Evolutionary conservation across 2,329 filamentous ascomycete species (phyloP), one percentile per base, ranked within the genome.

Genomic region (Aplosporella prunicola): DNA sequence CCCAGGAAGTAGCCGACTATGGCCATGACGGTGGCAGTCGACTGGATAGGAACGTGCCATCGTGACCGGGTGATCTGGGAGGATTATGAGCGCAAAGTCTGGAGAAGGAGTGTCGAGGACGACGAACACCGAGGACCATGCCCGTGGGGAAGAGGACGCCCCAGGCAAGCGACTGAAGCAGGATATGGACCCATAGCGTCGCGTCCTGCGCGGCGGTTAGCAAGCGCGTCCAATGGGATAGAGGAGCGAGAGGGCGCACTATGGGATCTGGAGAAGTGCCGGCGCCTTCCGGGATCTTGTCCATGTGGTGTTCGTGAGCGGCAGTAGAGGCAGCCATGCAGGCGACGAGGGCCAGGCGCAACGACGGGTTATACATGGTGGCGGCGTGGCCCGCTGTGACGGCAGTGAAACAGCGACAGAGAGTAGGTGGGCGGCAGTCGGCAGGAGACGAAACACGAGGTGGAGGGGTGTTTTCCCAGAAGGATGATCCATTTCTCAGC

Each of bases 41-140:
- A 71, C 60, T 98, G 91, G 3, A 86, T 67, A 5, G 91, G 89
- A 35, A 96, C 89, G 64, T 98, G 91, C 85, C 86, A 96, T 62
- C 84, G 78, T 43, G 81, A 93, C 44, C 85, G 86, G 47, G 82
- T 77, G 42, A 98, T 88, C 81, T 93, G 57, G 20, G 13, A 14
- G 23, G 23, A 26, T 17, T 20, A 20, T 39, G 25, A 39, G 37
- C 18, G 37, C 29, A 16, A 20, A n/a, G 8, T 16, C 20, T n/a
- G 30, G 9, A n/a, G 15, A 10, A 15, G 17, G 8, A 30, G 14
- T n/a, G 10, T 15, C 4, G 9, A n/a, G 35, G 27, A 31, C 23
- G 17, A 65, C 80, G 51, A 75, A 91, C 84, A 42, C 89, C 89
- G 13, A 95, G 68, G 27, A 96, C 87, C 89, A 98, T 96, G 50